Base-by-base conservation (phyloP, 1,284 basidiomycete species). In the Puccinia polysora region DNA sequence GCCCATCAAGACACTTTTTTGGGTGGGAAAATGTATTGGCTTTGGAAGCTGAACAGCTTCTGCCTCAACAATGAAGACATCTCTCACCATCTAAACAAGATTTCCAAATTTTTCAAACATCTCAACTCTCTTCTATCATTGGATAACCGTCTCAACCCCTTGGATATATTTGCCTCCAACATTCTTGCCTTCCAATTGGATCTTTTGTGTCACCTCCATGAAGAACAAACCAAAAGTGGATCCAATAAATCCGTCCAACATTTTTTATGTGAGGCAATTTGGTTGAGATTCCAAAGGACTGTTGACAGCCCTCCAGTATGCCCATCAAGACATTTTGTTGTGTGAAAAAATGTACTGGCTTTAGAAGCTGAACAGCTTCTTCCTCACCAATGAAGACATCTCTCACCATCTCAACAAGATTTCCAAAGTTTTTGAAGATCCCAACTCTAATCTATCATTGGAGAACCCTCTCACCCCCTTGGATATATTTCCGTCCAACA, bases 241-340 rank as follows among this genome's bases (percentile, higher is more conserved):
- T n/a, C 62, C 62, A 1, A 59, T 59, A n/a, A 15, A 59, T n/a
- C 56, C 56, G 20, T 14, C 28, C 2, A 63, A 63, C 40, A 45
- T 63, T 49, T 4, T 4, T 7, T 5, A 30, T n/a, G 25, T 64
- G 4, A 30, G 30, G 4, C 45, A 30, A 3, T 2, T 34, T 5
- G 49, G 18, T 14, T 1, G 18, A 2, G 45, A 64, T 23, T 20
- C 62, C 2, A 4, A n/a, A 32, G 62, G 7, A 1, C 5, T 64
- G 28, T 64, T 40, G 62, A 4, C 2, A 15, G 14, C 28, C 5
- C 62, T 50, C 10, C 47, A 64, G 25, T 10, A 18, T n/a, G 60
- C 60, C 14, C 60, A 63, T 25, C 25, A 47, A 10, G 60, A 63
- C 18, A 45, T 32, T 2, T 23, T 43, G 4, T 7, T 25, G 1